Evolutionary conservation across 345 rosid species (phyloP), one percentile per base, ranked within the genome.

Genomic region (Theobroma cacao): DNA sequence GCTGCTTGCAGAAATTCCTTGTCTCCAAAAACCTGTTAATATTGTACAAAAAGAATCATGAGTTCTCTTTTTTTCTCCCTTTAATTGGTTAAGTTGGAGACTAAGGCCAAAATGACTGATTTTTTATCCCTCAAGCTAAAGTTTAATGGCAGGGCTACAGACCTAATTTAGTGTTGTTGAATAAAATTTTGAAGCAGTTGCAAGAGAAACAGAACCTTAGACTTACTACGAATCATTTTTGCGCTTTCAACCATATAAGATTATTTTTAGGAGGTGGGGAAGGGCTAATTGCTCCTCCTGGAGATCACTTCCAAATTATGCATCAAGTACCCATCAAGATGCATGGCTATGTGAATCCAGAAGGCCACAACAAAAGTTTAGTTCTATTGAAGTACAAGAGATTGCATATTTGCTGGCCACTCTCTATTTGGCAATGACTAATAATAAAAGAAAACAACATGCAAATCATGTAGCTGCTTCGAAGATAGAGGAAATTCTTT

Each of bases 1-100:
- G 91, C 92, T 6, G 93, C 96, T 82, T 86, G 87, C 83, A 85
- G 30, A 80, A 91, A 90, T 77, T 90, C 92, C 75, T 82, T 47
- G 28, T 78, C 85, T 38, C 91, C 90, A 65, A 87, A 88, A 43
- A 91, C 91, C 96, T 89, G 83, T 82, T 15, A 66, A 15, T 53
- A 70, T 36, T 43, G 61, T 12, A 26, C 7, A 9, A 74, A 13
- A 26, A 47, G 26, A 59, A 30, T 48, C 30, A 1, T 6, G 28
- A 66, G 17, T 30, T 30, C 18, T 59, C 5, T 59, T 15, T 11
- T 3, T 28, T 56, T 13, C 34, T 26, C 63, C 17, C 17, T 24
- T 58, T 4, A 58, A 24, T 1, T 26, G 33, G 63, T 26, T 26
- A 58, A 56, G 24, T 22, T 2, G 30, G 60, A 56, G 24, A 7